phyloP scores from a whole-genome alignment of 2,329 filamentous ascomycete genomes.

The Fusarium liriodendri region DNA sequence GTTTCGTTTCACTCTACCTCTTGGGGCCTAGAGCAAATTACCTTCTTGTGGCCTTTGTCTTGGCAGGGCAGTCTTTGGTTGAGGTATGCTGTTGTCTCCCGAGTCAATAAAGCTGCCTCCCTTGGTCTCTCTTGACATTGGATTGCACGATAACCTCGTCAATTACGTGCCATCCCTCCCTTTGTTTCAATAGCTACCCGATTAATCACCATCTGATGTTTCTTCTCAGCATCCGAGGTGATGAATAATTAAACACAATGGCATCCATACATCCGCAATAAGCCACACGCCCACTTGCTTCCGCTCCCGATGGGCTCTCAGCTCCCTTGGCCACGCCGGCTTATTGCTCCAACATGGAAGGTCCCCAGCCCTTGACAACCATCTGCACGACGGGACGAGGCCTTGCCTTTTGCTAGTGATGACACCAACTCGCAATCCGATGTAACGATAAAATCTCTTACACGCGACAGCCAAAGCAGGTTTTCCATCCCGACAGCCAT shows the following conservation, averaged over 20 bases:
- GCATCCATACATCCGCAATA: background rate
- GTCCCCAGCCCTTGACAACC: background rate
- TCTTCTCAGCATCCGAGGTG: background rate
- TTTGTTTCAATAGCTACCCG: constrained; percentile 20
- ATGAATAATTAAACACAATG: background rate
- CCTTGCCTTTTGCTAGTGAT: background rate
- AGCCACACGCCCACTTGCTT: constrained; percentile 9
- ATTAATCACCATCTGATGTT: constrained; percentile 1
- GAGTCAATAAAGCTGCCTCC: constrained; percentile 5
- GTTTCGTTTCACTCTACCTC: constrained; percentile 42
- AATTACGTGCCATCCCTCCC: background rate
- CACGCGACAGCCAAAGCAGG: constrained; percentile 10
- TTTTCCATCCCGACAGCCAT: background rate
- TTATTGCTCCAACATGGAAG: constrained; percentile 7
- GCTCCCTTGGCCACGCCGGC: constrained; percentile 2
- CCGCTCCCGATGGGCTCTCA: background rate
- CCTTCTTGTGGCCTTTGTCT: constrained; percentile 25
- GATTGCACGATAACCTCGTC: background rate
- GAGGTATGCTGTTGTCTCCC: background rate
- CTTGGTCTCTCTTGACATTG: background rate
- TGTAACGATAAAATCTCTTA: constrained; percentile 14
- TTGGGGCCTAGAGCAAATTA: constrained; percentile 40
- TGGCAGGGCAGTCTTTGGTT: constrained; percentile 23
- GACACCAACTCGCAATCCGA: constrained; percentile 26
- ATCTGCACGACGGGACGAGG: background rate